Evolutionary conservation across 192 early-diverging fungal species (phyloP).

Genomic region (Dissophora ornata): DNA sequence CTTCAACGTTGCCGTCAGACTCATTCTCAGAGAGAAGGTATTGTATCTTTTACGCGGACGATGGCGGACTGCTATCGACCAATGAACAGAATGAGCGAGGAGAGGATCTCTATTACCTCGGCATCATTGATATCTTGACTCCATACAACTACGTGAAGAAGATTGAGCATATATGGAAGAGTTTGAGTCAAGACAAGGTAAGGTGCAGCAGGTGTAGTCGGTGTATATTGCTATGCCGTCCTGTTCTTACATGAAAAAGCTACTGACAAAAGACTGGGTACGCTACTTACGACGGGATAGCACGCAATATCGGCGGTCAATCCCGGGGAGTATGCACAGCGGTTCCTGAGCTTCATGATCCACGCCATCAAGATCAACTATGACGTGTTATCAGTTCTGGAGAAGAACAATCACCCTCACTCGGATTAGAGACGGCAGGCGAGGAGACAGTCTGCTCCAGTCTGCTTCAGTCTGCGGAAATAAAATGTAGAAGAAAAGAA

Average conservation of each 20-base stretch:
- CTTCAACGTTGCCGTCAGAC: conserved; percentile 66
- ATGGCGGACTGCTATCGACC: conserved; percentile 88
- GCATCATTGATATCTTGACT: conserved; percentile 98
- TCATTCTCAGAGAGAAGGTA: conserved; percentile 71
- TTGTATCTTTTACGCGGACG: conserved; percentile 90
- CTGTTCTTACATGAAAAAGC: no score
- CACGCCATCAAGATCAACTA: conserved; percentile 49
- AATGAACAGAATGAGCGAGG: conserved; percentile 75
- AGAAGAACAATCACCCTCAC: conserved; percentile 36
- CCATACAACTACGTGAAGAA: conserved; percentile 91
- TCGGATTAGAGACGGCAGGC: conserved; percentile 31
- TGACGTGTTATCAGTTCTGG: conserved; percentile 31
- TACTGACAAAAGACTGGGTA: no score
- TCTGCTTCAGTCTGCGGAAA: no score
- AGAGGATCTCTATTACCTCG: conserved; percentile 90
- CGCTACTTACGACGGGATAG: no score
- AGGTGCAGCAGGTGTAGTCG: no score
- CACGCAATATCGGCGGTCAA: conserved; percentile 87
- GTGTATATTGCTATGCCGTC: no score
- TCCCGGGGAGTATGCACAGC: conserved; percentile 85
- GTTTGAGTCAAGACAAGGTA: conserved; percentile 80
- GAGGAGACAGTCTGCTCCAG: no score
- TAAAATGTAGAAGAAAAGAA: no score
- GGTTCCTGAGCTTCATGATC: conserved; percentile 91
- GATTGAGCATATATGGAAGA: conserved; percentile 91